Evolutionary conservation across 805 yeast species (phyloP).

Genomic region (Metschnikowia cubensis): DNA sequence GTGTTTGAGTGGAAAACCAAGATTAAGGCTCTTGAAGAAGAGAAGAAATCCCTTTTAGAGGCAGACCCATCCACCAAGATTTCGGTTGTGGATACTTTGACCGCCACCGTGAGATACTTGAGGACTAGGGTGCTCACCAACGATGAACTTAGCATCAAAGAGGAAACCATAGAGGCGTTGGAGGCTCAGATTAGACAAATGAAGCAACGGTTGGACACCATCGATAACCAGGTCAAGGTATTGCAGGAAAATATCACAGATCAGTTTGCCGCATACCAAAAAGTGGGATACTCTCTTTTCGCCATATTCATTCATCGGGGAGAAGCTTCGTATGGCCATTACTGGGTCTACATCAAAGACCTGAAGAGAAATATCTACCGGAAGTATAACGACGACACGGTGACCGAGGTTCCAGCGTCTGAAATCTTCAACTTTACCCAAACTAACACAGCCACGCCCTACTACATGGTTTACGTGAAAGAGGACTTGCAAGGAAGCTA

Average conservation of each 20-base stretch:
- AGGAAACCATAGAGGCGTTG: constrained; percentile 46
- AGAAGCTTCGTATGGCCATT: constrained; percentile 94
- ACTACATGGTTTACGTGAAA: constrained; percentile 79
- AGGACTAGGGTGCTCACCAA: constrained; percentile 37
- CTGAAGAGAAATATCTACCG: constrained; percentile 63
- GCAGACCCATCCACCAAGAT: constrained; percentile 37
- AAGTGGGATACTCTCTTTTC: constrained; percentile 75
- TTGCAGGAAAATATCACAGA: constrained; percentile 48
- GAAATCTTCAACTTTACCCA: constrained; percentile 65
- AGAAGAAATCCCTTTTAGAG: constrained; percentile 40
- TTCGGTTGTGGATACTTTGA: constrained; percentile 40
- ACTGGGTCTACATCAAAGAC: constrained; percentile 92
- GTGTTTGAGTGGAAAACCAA: constrained; percentile 61
- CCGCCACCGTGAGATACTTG: constrained; percentile 55
- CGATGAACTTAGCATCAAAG: constrained; percentile 34
- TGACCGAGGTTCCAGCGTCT: constrained; percentile 65
- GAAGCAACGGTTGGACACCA: constrained; percentile 39
- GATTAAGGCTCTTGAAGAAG: constrained; percentile 39
- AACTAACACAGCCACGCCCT: constrained; percentile 89
- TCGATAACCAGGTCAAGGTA: constrained; percentile 39
- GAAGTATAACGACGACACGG: constrained; percentile 92
- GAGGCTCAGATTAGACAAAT: constrained; percentile 45
- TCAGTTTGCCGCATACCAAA: constrained; percentile 60
- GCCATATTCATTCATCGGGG: constrained; percentile 95
- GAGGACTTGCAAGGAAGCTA: constrained; percentile 51